Base-by-base conservation (phyloP, 352 stramenopile species). In the Globisporangium spiculum region DNA sequence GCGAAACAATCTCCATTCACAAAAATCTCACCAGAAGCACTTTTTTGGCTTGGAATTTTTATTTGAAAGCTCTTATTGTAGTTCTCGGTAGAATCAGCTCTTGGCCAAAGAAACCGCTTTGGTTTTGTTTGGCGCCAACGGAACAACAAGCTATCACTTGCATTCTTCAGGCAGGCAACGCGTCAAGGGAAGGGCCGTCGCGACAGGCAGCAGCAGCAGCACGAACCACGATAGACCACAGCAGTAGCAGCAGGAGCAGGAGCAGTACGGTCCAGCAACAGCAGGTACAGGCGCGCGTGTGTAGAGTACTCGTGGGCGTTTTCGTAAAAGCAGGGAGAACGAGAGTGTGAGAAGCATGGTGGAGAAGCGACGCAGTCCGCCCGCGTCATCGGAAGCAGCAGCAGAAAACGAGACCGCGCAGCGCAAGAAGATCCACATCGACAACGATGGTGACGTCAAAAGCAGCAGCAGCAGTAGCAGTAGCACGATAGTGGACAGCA, bases 351-450 rank as follows among this genome's bases (percentile, higher is more conserved):
- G 30, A 18, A 46, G 55, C 9, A 87, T 87, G 79, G 77, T 80
- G 63, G 79, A 85, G 71, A 88, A 88, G 69, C 76, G 79, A 53
- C 71, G 71, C 46, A 84, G 71, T 72, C 69, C 70, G 36, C 57
- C 63, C 26, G 38, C 62, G 48, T 27, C 38, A 12, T n/a, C n/a
- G 26, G 44, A 52, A 52, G 30, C 30, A 32, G 44, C 60, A 46
- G 32, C 22, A 22, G 52, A 60, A 4, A 38, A 22, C 30, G 44
- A 52, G 7, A 6, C 38, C 30, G 32, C 64, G 27, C 60, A 59
- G 48, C 60, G 60, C 60, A 69, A 60, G 64, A 57, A 52, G 22
- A 27, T 60, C 3, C 24, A 69, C 48, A 46, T 24, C 10, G 36
- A 52, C 7, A 24, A 18, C 16, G 26, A 46, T 44, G 30, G 10